Evolutionary conservation across 1,284 basidiomycete species (phyloP), one percentile per base, ranked within the genome.

Genomic region (Sporisorium iseilematis-ciliati): DNA sequence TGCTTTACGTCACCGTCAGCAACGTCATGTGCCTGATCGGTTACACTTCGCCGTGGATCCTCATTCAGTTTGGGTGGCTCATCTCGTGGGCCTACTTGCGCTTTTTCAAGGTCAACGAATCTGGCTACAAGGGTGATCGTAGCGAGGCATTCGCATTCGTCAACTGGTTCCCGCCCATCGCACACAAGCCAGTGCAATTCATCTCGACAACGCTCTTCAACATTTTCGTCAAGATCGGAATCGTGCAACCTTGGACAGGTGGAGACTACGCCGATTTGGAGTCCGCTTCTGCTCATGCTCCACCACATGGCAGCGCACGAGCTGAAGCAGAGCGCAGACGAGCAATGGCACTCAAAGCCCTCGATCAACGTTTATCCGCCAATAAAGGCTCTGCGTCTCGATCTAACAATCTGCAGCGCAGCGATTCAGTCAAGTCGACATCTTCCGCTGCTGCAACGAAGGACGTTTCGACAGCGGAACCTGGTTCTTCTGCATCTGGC

Each of bases 91-190:
- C 93, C 57, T 99, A 97, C 87, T 89, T 99, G 40, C 91, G 96
- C 38, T 99, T 99, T 88, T 95, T 97, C 89, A 97, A 97, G 87
- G 91, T 89, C 3, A 92, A 92, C 84, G 88, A 88, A 57, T 85
- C 85, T 48, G 87, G 87, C 55, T 87, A 87, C 76, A 79, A 88
- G 40, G 96, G 96, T 20, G 96, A 99, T 84, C 88, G 94, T 63
- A 94, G 92, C 86, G 97, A 98, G 85, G 97, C 95, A 0, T 99
- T 99, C 83, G 91, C 94, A n/a, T 91, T 99, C 80, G 89, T 94
- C 33, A 91, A 91, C 70, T 99, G 95, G 94, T 98, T 99, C 89
- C 96, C 96, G 65, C 94, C 95, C 25, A 90, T 95, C 82, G 46
- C 78, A 16, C 63, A 68, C 52, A 88, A 87, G 57, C 91, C 91